Evolutionary conservation across 129 eudicot genomes (phyloP), one percentile per base, ranked within the genome.

Genomic region (Daucus carota): DNA sequence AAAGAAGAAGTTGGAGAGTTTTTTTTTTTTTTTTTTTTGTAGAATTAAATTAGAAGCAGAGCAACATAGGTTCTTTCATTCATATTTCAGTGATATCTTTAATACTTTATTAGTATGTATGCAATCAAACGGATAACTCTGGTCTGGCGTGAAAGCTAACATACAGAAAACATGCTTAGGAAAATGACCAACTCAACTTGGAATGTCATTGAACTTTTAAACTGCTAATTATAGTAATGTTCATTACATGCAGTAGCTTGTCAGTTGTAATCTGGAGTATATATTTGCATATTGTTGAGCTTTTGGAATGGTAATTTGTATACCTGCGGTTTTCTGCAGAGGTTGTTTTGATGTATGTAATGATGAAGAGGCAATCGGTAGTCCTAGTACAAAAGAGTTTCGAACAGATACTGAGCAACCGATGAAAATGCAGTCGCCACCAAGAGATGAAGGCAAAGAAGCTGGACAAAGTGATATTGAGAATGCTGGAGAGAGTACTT

Each of bases 271-370:
- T 32, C 8, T 42, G 20, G 50, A n/a, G 18, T 43, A 72, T 43
- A 24, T 22, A 72, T 43, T 12, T 72, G 57, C 54, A 43, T 43
- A 43, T 8, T 15, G 24, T 8, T 1, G 57, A 72, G 13, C 31
- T 72, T 42, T 14, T 14, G 24, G 57, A 43, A 43, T 42, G 54
- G 32, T 24, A 41, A 72, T 72, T 62, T 24, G 45, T 72, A 16
- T 59, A 72, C 67, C 62, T 52, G 45, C 80, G 67, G 8, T 34
- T 77, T 75, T 69, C 73, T 81, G 75, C 93, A 93, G 98, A 85
- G 98, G 92, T 45, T 93, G 92, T 82, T 94, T 94, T 48, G 98
- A 94, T 85, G 83, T 94, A 34, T 82, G 88, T 78, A 96, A 89
- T 77, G 96, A 91, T 80, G 92, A 89, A 70, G 74, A 26, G 71